Conservation (phyloP, 2,329 filamentous ascomycete genomes). For the Aspergillus quadrilineatus region DNA sequence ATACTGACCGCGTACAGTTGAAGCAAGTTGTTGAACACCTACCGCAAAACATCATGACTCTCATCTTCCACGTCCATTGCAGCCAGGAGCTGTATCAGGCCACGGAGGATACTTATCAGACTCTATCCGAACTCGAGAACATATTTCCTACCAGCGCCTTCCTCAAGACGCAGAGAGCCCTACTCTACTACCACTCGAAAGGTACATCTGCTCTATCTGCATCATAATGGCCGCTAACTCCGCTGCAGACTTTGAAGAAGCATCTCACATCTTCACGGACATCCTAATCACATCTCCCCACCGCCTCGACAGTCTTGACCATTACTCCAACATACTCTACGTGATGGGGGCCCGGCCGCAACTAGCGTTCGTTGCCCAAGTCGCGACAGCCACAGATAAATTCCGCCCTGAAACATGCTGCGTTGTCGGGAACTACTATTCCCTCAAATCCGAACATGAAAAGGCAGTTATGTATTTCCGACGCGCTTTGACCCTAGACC, state of each 20-base stretch:
- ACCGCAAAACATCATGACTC: slow-evolving; percentile 86
- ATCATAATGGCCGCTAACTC: slow-evolving; percentile 14
- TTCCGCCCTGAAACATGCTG: slow-evolving; percentile 97
- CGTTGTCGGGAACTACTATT: slow-evolving; percentile 97
- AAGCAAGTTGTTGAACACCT: slow-evolving; percentile 69
- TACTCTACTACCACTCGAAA: slow-evolving; percentile 88
- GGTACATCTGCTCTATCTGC: slow-evolving; percentile 24
- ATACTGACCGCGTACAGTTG: slow-evolving; percentile 53
- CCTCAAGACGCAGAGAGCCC: slow-evolving; percentile 81
- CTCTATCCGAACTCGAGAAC: slow-evolving; percentile 71
- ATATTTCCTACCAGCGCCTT: slow-evolving; percentile 90
- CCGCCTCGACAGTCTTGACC: slow-evolving; percentile 84
- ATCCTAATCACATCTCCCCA: slow-evolving; percentile 65
- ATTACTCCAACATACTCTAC: slow-evolving; percentile 97
- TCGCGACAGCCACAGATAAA: slow-evolving; percentile 88
- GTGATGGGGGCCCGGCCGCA: slow-evolving; percentile 86
- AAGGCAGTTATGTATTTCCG: slow-evolving; percentile 98
- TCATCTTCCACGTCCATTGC: slow-evolving; percentile 89
- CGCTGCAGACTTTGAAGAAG: slow-evolving; percentile 58
- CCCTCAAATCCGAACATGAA: slow-evolving; percentile 88
- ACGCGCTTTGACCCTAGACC: slow-evolving; percentile 83
- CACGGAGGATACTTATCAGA: slow-evolving; percentile 69
- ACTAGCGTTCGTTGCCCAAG: slow-evolving; percentile 85
- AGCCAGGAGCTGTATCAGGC: slow-evolving; percentile 91
- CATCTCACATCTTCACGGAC: slow-evolving; percentile 64